Evolutionary conservation across 208 protist species (phyloP).

Genomic region (Vickermania spadyakhi): DNA sequence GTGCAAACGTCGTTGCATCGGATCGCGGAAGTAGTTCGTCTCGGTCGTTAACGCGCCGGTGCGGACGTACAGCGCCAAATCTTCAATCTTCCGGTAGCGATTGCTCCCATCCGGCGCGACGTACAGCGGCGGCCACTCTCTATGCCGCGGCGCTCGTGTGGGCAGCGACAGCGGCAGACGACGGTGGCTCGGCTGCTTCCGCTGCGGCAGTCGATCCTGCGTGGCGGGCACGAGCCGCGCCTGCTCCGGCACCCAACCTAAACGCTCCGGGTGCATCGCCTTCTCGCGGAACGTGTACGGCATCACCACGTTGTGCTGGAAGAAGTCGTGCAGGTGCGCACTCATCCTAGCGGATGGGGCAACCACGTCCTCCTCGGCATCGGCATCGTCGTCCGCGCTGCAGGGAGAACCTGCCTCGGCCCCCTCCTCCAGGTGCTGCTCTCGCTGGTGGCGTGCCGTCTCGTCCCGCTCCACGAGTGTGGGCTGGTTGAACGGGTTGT

Average conservation of each 20-base stretch:
- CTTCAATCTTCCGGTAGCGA: conserved; percentile 21
- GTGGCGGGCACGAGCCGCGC: background rate
- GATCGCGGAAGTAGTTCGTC: conserved; percentile 21
- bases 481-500: background rate
- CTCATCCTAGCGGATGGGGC: background rate
- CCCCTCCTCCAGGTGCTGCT: background rate
- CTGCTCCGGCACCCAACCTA: background rate
- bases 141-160: background rate
- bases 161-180: background rate
- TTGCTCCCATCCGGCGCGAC: background rate
- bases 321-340: background rate
- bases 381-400: background rate
- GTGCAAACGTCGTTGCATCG: conserved; percentile 19
- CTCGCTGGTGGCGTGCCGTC: background rate
- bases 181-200: background rate
- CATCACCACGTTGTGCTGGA: background rate
- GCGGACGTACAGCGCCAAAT: conserved; percentile 14
- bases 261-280: background rate
- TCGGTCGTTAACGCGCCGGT: conserved; percentile 3
- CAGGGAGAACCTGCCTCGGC: background rate
- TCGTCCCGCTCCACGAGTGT: background rate
- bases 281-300: background rate
- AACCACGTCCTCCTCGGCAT: background rate
- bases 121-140: background rate
- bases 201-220: background rate